A percentile compares a stretch with the other conserved stretches of the same genome.
These are phyloP conservation scores for Chimonanthus salicifolius DNA, from an alignment of 164 flowering plant genomes.

Conservation along the genomic window DNA sequence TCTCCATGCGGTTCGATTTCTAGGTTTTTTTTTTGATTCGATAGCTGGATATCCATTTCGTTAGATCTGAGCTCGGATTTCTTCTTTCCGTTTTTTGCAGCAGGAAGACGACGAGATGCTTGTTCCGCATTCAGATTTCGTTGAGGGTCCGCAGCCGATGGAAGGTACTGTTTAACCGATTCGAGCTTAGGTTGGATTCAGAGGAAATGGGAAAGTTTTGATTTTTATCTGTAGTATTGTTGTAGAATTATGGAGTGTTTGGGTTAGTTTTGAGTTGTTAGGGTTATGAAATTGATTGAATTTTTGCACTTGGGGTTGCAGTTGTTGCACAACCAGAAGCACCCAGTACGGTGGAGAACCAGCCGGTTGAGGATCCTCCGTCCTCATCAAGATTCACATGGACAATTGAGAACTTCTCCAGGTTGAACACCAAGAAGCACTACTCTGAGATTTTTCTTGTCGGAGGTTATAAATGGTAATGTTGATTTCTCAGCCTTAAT, in stretches of 20 bases:
- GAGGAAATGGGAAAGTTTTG: too few species aligned
- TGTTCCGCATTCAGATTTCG: constrained; percentile 77
- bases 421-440: constrained; percentile 68
- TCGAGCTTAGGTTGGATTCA: neutral
- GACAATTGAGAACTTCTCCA: constrained; percentile 63
- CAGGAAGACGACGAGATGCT: constrained; percentile 93
- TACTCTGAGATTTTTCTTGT: constrained; percentile 61
- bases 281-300: constrained; percentile 13
- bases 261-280: constrained; percentile 2
- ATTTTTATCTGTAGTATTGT: too few species aligned
- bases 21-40: constrained; percentile 45
- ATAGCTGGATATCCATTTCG: constrained; percentile 11
- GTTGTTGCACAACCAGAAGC: constrained; percentile 49
- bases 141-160: constrained; percentile 69
- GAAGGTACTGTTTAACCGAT: constrained; percentile 33
- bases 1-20: constrained; percentile 1
- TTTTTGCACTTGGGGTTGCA: neutral
- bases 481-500: neutral
- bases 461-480: constrained; percentile 70
- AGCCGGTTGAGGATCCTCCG: constrained; percentile 60
- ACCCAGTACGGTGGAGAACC: constrained; percentile 54
- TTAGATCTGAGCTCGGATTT: constrained; percentile 28
- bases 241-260: neutral
- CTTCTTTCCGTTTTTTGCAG: constrained; percentile 29
- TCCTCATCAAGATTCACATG: constrained; percentile 53